These are phyloP conservation scores for Amanita rubescens DNA, from an alignment of 768 basidiomycete genomes.

Conservation along the genomic window DNA sequence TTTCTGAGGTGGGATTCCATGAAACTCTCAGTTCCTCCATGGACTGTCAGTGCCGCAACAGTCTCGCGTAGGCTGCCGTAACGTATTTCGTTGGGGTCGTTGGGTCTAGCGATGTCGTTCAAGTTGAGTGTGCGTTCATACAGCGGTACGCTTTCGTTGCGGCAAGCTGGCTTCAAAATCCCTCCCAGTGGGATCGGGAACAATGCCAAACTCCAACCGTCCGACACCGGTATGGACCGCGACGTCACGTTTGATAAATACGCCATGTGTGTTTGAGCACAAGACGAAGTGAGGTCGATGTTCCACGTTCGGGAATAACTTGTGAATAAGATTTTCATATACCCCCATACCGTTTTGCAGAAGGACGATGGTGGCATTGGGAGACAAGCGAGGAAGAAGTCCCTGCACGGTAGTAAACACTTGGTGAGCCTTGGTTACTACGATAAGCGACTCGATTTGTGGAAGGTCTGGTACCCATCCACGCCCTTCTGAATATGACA, in stretches of 20 bases:
- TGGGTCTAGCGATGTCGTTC: conserved; percentile 48
- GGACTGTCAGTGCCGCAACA: conserved; percentile 52
- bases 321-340: conserved; percentile 64
- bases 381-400: conserved; percentile 56
- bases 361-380: conserved; percentile 79
- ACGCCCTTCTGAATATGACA: neutral
- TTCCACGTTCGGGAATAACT: conserved; percentile 65
- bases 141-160: conserved; percentile 24
- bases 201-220: conserved; percentile 68
- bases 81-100: conserved; percentile 30
- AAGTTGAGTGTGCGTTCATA: conserved; percentile 38
- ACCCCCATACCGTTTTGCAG: conserved; percentile 93
- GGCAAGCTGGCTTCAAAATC: conserved; percentile 54
- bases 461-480: conserved; percentile 9
- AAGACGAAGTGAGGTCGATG: conserved; percentile 82
- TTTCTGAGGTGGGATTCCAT: conserved; percentile 58
- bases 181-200: conserved; percentile 56
- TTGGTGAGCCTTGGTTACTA: conserved; percentile 72
- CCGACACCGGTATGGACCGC: conserved; percentile 70
- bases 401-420: conserved; percentile 49
- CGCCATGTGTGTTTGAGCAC: conserved; percentile 77
- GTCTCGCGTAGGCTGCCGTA: conserved; percentile 64
- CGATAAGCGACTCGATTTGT: conserved; percentile 69
- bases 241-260: conserved; percentile 47
- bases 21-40: conserved; percentile 48